Base-by-base conservation (phyloP, 805 yeast species). In the Lipomyces kockii region DNA sequence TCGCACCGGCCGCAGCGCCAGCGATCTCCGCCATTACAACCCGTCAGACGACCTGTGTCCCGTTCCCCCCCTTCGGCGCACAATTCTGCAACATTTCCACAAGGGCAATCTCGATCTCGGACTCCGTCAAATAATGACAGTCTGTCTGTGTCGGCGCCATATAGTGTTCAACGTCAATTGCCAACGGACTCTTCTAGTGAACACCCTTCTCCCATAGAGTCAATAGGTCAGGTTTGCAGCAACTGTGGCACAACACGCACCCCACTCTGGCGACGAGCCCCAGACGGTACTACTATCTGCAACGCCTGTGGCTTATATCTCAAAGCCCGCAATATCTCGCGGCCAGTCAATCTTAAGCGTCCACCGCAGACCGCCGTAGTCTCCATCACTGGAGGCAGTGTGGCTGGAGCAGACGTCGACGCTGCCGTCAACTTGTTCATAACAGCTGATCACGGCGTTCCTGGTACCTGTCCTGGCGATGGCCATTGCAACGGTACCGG, bases 241-340 rank as follows among this genome's bases (percentile, higher is more conserved):
- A 94, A 94, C 79, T 94, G 99, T 78, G 91, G 92, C 73, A 92
- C 98, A 0, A 87, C 88, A 63, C 89, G 93, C 34, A 94, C 99
- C 0, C 98, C 99, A 0, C 80, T 95, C 17, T 94, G 99, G 99
- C 83, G 99, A 73, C 82, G 98, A 63, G 92, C 94, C 65, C 93
- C 97, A 0, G 89, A 89, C 67, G 98, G 97, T 0, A 89, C 92
- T 75, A 94, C 96, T 0, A 82, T 94, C 64, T 94, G 99, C 80
- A 94, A 94, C 78, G 99, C 99, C 0, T 94, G 99, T 80, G 99
- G 99, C 0, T 82, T 94, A 64, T 94, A 87, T 72, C 80, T 83
- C 51, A 83, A 87, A 63, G 86, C 83, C n/a, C 73, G 90, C 68
- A 83, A 87, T 72, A 80, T 87, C 25, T 85, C 86, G 69, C 79